Evolutionary conservation across 441 rosid genomes (phyloP), one percentile per base, ranked within the genome.

Genomic region (Lepidium campestre): DNA sequence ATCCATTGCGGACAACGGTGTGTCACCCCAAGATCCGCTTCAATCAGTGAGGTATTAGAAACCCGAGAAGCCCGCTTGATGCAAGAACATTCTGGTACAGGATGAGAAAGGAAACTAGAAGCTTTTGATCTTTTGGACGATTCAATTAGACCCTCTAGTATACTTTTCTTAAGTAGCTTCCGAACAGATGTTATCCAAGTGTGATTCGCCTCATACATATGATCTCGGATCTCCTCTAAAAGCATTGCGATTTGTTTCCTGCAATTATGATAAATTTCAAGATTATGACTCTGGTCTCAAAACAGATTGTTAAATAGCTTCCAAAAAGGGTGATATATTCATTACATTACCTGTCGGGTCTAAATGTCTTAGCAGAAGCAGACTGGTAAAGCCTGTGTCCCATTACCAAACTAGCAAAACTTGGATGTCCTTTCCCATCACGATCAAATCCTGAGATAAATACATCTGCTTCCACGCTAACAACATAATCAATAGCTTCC

Each of bases 381-480:
- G 91, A 86, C 73, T 87, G 97, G 78, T 93, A 91, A 49, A 93
- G 88, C 78, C 97, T 74, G 67, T 91, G 97, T 45, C 99, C 99
- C 86, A 89, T 87, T 41, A 93, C 97, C 77, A 91, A 81, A 80
- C 92, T 87, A 45, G 90, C 97, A 17, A 91, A 91, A 82, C 83
- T 91, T 49, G 97, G 96, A 78, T 80, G 95, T 47, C 97, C 99
- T 79, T 89, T 91, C 9, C 97, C 96, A 70, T 93, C 96, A 23
- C 67, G 83, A 40, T 93, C 96, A 25, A 87, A 93, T n/a, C 96
- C 99, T 2, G 97, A 85, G 62, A 93, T 72, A 72, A 91, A 93
- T 14, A 89, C 93, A 79, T 93, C 97, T 10, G 99, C 99, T 79
- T 93, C 97, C 34, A 91, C 88, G 39, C 89, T 83, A 50, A 93